A percentile compares a stretch with the other conserved stretches of the same genome.
phyloP scores from a whole-genome alignment of 306 rosid genomes.

The Quercus robur region DNA sequence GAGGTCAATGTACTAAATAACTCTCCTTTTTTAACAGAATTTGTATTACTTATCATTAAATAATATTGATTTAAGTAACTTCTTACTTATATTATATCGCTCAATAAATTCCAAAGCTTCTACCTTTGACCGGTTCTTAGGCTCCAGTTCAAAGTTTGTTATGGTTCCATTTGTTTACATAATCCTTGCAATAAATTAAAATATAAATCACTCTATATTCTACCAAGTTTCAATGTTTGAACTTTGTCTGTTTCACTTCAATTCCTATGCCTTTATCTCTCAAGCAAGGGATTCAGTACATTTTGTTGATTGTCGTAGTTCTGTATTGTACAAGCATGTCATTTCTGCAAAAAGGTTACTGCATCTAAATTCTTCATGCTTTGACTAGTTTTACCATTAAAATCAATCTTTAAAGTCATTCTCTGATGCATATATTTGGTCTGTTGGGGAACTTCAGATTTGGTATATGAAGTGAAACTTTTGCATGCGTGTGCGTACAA shows the following conservation, averaged over 20 bases:
- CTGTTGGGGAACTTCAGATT: not conserved
- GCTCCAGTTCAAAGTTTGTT: too few species aligned
- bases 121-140: too few species aligned
- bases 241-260: too few species aligned
- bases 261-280: not conserved
- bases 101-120: too few species aligned
- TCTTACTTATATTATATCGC: too few species aligned
- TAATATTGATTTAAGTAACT: too few species aligned
- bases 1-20: not conserved
- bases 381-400: not conserved
- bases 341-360: not conserved
- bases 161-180: too few species aligned
- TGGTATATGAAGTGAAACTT: not conserved
- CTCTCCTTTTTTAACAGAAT: too few species aligned
- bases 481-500: not conserved
- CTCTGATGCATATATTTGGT: not conserved
- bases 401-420: not conserved
- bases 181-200: too few species aligned
- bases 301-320: not conserved
- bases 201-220: too few species aligned
- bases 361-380: not conserved
- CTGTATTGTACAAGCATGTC: not conserved
- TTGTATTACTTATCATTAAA: too few species aligned
- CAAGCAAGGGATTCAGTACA: not conserved
- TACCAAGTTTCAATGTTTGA: too few species aligned